Base-by-base conservation (phyloP, 2,329 filamentous ascomycete genomes). In the Penicillium sp. region DNA sequence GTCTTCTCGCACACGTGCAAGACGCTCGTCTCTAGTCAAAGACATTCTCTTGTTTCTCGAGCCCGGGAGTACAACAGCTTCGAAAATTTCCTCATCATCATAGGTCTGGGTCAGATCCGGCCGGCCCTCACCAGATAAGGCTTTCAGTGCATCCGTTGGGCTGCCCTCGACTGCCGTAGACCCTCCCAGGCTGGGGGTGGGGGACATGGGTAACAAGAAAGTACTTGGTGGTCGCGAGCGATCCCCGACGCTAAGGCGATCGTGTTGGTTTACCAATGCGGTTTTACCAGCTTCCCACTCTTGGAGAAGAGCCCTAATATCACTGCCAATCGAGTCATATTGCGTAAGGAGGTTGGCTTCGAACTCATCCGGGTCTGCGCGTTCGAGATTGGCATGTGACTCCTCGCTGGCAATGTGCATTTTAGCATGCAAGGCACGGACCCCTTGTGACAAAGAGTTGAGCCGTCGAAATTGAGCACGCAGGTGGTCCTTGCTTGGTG, bases 271-370 rank as follows among this genome's bases (percentile, higher is more conserved):
- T 47, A 91, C 87, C 52, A 99, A 80, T 6, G 91, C 87, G n/a
- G 88, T 84, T 73, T 90, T 93, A 50, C 93, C 94, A 52, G 89
- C 85, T 68, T 96, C 91, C 93, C 93, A 96, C 62, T 91, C 89
- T 61, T 89, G 83, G 75, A 93, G 86, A 49, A 96, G 78, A 43
- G 88, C 84, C 71, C 89, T 89, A 44, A 99, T 82, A 69, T 99
- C 94, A 27, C 87, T 82, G 3, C 94, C 94, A 62, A 99, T 96
- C 5, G 92, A 93, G 56, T 99, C 94, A 74, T 97, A 99, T 69
- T 97, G 94, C 23, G 87, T 78, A 82, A 96, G 88, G 39, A 97
- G 82, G 61, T 86, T 87, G 0, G 88, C 84, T 0, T 90, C 91
- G 17, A 96, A 83, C 64, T 96, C 90, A 4, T 86, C 85, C 6